phyloP scores from a whole-genome alignment of 2,329 filamentous ascomycete species.

The Alternaria angustiovoidea region DNA sequence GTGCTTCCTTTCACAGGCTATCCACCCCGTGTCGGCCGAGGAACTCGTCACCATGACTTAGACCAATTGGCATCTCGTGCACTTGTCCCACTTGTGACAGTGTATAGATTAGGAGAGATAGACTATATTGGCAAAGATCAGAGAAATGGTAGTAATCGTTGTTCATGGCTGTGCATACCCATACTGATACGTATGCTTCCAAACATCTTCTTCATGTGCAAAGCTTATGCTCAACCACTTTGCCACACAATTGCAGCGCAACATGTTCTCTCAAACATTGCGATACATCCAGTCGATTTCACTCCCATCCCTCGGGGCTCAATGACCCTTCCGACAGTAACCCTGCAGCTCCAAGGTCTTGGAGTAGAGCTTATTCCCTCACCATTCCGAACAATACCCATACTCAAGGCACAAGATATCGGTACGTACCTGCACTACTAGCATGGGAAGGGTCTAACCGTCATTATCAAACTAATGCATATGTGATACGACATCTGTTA shows the following conservation, averaged over 20 bases:
- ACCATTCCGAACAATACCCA: neutral
- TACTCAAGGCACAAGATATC: neutral
- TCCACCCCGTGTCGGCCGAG: constrained; percentile 51
- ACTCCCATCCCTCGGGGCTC: neutral
- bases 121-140: constrained; percentile 6
- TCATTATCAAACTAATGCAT: neutral
- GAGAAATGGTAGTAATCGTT: neutral
- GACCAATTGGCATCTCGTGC: neutral
- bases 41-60: constrained; percentile 40
- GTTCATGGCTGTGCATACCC: neutral
- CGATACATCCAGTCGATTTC: neutral
- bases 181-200: neutral
- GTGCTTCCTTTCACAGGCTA: constrained; percentile 35
- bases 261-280: neutral
- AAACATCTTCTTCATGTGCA: neutral
- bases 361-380: constrained; percentile 8
- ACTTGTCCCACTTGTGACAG: neutral
- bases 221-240: neutral
- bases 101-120: neutral
- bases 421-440: neutral
- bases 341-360: constrained; percentile 6
- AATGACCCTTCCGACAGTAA: neutral
- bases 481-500: neutral
- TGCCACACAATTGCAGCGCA: neutral
- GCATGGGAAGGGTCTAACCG: neutral